phyloP scores from a whole-genome alignment of 768 basidiomycete genomes.

The Mrakia gelida region DNA sequence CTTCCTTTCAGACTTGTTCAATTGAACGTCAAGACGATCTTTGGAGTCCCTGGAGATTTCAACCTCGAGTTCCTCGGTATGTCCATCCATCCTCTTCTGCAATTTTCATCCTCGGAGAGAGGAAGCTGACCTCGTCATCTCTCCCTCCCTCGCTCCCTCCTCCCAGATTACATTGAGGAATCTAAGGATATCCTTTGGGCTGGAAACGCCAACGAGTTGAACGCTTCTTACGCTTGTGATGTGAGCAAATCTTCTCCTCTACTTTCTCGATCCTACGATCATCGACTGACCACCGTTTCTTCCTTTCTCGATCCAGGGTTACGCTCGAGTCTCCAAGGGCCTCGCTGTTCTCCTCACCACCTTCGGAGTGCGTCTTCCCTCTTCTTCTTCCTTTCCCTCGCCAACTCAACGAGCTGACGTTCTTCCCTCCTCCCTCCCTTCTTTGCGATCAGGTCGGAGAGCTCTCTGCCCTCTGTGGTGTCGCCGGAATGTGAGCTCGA shows the following conservation, averaged over 20 bases:
- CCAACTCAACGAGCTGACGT: not conserved
- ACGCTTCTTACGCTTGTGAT: conserved; percentile 85
- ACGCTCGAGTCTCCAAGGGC: conserved; percentile 64
- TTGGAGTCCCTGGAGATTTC: conserved; percentile 71
- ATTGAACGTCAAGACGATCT: conserved; percentile 31
- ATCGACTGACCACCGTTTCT: not conserved
- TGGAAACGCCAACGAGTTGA: conserved; percentile 62
- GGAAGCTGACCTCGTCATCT: not conserved
- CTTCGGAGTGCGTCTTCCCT: conserved; percentile 56
- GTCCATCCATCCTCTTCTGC: not conserved
- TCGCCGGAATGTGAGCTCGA: conserved; percentile 1
- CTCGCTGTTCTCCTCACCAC: conserved; percentile 73
- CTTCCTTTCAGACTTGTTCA: conserved; percentile 23
- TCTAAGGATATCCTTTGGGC: conserved; percentile 75
- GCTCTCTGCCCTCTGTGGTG: conserved; percentile 67
- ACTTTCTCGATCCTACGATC: not conserved
- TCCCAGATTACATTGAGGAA: conserved; percentile 62
- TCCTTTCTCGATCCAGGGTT: conserved; percentile 51
- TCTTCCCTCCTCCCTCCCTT: not conserved
- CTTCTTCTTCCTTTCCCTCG: not conserved
- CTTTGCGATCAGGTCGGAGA: conserved; percentile 58
- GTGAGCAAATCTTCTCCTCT: not conserved
- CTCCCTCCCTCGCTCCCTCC: not conserved
- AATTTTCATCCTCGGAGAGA: not conserved
- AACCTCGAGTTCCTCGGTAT: conserved; percentile 59